Evolutionary conservation across 192 early-diverging fungal species (phyloP).

Genomic region (Haplosporangium gracile): DNA sequence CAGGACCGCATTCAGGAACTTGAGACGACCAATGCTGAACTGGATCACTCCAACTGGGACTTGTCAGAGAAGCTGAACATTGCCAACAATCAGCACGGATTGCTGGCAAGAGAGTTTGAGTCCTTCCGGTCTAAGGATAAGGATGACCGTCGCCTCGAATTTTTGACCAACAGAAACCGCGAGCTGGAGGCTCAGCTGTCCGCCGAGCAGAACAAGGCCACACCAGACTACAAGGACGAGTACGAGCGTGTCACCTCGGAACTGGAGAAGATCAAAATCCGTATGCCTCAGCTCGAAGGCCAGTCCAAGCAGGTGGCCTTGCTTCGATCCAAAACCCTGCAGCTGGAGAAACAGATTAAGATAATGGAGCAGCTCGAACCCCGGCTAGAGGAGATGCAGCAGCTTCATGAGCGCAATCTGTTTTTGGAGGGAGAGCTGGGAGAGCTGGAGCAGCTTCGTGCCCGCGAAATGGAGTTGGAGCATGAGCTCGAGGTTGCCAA

Average conservation of each 20-base stretch:
- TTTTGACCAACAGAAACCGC: slow-evolving; percentile 9
- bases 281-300: slow-evolving; percentile 28
- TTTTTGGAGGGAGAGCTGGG: slow-evolving; percentile 25
- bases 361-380: slow-evolving; percentile 24
- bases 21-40: slow-evolving; percentile 29
- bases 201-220: slow-evolving; percentile 16
- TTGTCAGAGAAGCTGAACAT: slow-evolving; percentile 28
- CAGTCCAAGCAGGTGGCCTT: slow-evolving; percentile 29
- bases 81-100: slow-evolving; percentile 30
- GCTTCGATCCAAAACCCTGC: slow-evolving; percentile 12
- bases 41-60: slow-evolving; percentile 33
- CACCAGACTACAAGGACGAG: slow-evolving; percentile 22
- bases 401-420: slow-evolving; percentile 24
- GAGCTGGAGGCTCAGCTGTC: slow-evolving; percentile 14
- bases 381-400: slow-evolving; percentile 19
- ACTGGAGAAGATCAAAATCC: slow-evolving; percentile 24
- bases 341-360: slow-evolving; percentile 37
- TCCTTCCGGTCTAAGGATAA: slow-evolving; percentile 29
- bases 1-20: slow-evolving; percentile 27
- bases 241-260: slow-evolving; percentile 11
- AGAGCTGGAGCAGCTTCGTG: slow-evolving; percentile 21
- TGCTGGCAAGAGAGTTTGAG: slow-evolving; percentile 24
- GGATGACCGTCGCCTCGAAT: slow-evolving; percentile 23
- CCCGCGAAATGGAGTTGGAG: slow-evolving; percentile 30
- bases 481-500: slow-evolving; percentile 13